Conservation (phyloP, 495 filamentous ascomycete genomes). For the Penicillium robsamsonii region DNA sequence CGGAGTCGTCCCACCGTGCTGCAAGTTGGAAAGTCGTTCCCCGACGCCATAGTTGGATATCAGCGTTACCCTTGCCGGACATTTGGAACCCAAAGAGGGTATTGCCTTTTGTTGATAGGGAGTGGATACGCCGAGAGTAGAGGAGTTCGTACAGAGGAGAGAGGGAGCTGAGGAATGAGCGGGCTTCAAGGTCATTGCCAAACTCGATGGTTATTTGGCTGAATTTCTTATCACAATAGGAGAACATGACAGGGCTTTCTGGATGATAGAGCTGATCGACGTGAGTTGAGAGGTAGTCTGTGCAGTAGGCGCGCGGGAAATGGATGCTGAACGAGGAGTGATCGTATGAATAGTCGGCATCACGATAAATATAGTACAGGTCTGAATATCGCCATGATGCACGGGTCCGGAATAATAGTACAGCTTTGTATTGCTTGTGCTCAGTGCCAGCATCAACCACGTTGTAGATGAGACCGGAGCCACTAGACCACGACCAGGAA, state of each 20-base stretch:
- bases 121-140: constrained; percentile 33
- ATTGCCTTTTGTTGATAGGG: constrained; percentile 31
- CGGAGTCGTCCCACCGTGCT: constrained; percentile 33
- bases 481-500: constrained; percentile 27
- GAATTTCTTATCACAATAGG: constrained; percentile 37
- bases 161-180: constrained; percentile 35
- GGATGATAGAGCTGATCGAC: constrained; percentile 35
- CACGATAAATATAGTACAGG: constrained; percentile 36
- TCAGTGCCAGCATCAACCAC: constrained; percentile 33
- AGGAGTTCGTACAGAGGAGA: constrained; percentile 32
- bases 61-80: constrained; percentile 33
- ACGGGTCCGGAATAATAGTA: constrained; percentile 27
- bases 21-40: constrained; percentile 27
- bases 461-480: constrained; percentile 33
- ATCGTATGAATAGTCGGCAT: constrained; percentile 35
- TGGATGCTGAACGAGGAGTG: constrained; percentile 26
- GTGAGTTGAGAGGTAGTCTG: constrained; percentile 42
- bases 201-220: constrained; percentile 27
- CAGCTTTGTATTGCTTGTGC: constrained; percentile 39
- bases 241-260: constrained; percentile 31
- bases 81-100: constrained; percentile 24
- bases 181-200: constrained; percentile 21
- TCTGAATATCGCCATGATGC: constrained; percentile 33
- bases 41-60: constrained; percentile 39
- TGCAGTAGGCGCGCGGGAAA: constrained; percentile 32